Base-by-base conservation (phyloP, 257 asterid genomes). In the Nyctanthes arbortristis region DNA sequence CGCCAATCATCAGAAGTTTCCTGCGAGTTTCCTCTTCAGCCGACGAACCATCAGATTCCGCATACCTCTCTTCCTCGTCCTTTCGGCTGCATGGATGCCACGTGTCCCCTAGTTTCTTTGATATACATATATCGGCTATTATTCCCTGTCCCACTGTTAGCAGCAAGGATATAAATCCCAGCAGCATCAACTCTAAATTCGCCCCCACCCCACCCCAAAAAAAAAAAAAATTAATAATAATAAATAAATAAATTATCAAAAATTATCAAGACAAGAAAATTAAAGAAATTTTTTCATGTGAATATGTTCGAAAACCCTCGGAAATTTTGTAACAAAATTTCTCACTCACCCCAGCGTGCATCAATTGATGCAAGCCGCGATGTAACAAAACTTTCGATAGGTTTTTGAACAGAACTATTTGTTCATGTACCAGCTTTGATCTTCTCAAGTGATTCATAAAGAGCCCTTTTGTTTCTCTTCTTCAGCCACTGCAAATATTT, bases 131-230 rank as follows among this genome's bases (percentile, higher is more conserved):
- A 2, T 77, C 47, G 11, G 97, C 80, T 6, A 93, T 93, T 32
- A 77, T 71, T 8, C 78, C 61, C 70, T 88, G 95, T 45, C 82
- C 85, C 24, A 87, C 90, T 5, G 97, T 90, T 30, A 93, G 79
- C 57, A 93, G 84, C 82, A 93, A 61, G 20, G 98, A 93, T 77
- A 93, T 93, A 56, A 93, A 93, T 36, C 98, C 98, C 77, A 93
- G 73, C 75, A 90, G 83, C 98, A 93, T 93, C 75, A 93, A 83
- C 83, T 90, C 98, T 93, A 29, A n/a, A 66, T 18, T 31, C 30
- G 52, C 14, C 29, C 22, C 1, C 12, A 22, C 40, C 6, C 1
- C 32, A 0, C 7, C 0, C 16, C 14, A 36, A 39, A 24, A 33
- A 29, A 31, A 69, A 18, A 18, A 20, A 33, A 10, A 0, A 2